A percentile compares a stretch with the other conserved stretches of the same genome.
Conservation (phyloP, 306 rosid genomes). For the Benincasa hispida region DNA sequence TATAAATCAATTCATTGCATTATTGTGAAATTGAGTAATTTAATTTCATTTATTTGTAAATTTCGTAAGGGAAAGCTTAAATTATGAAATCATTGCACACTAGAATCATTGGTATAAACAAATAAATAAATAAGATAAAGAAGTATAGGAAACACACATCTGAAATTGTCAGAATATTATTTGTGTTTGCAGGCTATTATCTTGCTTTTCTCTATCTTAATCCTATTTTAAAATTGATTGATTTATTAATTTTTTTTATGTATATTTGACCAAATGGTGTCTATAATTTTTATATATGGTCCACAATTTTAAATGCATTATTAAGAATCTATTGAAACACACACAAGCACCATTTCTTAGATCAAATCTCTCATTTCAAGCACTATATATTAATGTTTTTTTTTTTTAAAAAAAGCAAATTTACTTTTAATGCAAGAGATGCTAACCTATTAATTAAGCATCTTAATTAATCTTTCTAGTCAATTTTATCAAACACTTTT, state of each 20-base stretch:
- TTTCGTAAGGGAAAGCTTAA: neutral
- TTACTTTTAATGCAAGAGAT: neutral
- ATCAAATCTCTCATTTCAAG: neutral
- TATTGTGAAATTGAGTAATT: neutral
- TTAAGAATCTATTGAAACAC: constrained; percentile 4
- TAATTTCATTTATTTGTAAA: neutral
- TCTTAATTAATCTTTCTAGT: neutral
- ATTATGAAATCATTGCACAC: neutral
- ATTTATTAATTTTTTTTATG: neutral
- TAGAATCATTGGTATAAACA: neutral
- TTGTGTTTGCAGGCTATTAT: neutral
- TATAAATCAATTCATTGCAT: too few species aligned
- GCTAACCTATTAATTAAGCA: neutral
- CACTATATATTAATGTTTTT: neutral
- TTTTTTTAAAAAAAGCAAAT: too few species aligned
- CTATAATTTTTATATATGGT: constrained; percentile 3
- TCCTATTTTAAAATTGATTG: neutral
- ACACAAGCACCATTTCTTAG: neutral
- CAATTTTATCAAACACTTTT: neutral
- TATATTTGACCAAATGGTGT: constrained; percentile 1
- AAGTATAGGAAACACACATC: neutral
- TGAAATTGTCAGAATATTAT: neutral
- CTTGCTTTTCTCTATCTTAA: neutral
- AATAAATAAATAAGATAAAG: neutral
- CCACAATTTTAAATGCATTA: neutral